phyloP scores from a whole-genome alignment of 2,329 filamentous ascomycete genomes.

The Fusarium torreyae region DNA sequence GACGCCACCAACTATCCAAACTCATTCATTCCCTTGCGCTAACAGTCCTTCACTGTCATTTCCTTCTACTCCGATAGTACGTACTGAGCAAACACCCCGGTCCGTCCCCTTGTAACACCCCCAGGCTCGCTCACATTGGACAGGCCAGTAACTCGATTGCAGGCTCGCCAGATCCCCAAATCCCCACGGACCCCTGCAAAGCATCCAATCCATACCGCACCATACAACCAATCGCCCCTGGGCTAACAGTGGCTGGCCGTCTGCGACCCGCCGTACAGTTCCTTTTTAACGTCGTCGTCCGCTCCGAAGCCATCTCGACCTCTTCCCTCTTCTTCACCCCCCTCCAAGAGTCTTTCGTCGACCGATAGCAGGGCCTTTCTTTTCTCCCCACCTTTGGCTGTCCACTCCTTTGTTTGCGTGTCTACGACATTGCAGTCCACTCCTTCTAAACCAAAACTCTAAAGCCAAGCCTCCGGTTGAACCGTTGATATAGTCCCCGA shows the following conservation, averaged over 20 bases:
- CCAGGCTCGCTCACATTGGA: conserved; percentile 21
- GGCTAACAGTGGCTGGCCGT: conserved; percentile 40
- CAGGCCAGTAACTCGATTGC: conserved; percentile 32
- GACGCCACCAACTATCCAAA: conserved; percentile 7
- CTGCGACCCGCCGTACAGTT: conserved; percentile 46
- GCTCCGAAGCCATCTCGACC: conserved; percentile 43
- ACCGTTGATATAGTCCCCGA: conserved; percentile 49
- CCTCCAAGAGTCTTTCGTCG: conserved; percentile 49
- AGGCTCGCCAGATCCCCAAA: conserved; percentile 42
- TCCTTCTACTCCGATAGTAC: conserved; percentile 25
- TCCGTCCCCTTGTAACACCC: conserved; percentile 23
- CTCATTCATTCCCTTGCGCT: conserved; percentile 15
- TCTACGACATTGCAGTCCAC: conserved; percentile 54
- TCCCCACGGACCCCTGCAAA: conserved; percentile 31
- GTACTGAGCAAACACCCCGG: conserved; percentile 8
- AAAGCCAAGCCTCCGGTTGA: conserved; percentile 49
- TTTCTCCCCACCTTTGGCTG: conserved; percentile 33
- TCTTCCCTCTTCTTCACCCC: conserved; percentile 46
- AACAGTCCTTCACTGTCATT: conserved; percentile 20
- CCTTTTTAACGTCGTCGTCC: conserved; percentile 51
- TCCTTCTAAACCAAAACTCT: conserved; percentile 48
- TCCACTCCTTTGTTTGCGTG: conserved; percentile 52
- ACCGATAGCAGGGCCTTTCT: conserved; percentile 46
- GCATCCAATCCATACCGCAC: conserved; percentile 45
- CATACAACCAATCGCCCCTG: conserved; percentile 42